These are phyloP conservation scores for Gigaspora rosea DNA, from an alignment of 192 early-diverging fungal species.

Conservation along the genomic window DNA sequence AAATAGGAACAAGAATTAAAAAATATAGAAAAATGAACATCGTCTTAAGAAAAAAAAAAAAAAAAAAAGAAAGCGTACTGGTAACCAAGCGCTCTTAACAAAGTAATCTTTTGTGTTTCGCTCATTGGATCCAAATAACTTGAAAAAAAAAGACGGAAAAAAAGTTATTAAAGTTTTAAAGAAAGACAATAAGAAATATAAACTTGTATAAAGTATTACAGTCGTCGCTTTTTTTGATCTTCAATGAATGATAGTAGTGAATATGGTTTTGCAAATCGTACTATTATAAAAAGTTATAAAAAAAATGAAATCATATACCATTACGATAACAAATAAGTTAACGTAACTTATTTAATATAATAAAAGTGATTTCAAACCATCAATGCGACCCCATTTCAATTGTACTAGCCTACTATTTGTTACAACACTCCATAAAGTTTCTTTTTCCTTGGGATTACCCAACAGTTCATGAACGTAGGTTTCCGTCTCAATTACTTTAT, in stretches of 20 bases:
- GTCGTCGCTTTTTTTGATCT: conserved; percentile 57
- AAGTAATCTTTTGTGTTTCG: conserved; percentile 49
- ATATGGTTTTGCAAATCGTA: conserved; percentile 77
- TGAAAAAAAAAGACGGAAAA: not conserved
- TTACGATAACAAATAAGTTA: not conserved
- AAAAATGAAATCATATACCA: not conserved
- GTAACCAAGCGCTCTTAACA: conserved; percentile 76
- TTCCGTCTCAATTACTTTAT: conserved; percentile 81
- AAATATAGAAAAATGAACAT: not conserved
- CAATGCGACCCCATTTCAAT: conserved; percentile 81
- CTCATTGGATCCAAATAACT: conserved; percentile 7
- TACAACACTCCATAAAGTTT: conserved; percentile 69
- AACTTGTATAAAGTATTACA: conserved; percentile 39
- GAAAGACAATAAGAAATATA: not conserved
- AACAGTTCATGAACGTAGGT: conserved; percentile 78
- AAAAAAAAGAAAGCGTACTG: conserved; percentile 37
- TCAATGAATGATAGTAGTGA: conserved; percentile 69
- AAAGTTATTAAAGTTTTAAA: not conserved
- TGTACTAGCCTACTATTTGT: conserved; percentile 58
- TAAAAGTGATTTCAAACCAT: conserved; percentile 41
- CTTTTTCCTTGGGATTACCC: conserved; percentile 79
- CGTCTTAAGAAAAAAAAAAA: not conserved
- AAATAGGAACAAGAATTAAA: not conserved
- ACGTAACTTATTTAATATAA: not conserved
- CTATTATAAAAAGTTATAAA: conserved; percentile 27